phyloP scores from a whole-genome alignment of 2,329 filamentous ascomycete genomes.

The Ustulina deusta region DNA sequence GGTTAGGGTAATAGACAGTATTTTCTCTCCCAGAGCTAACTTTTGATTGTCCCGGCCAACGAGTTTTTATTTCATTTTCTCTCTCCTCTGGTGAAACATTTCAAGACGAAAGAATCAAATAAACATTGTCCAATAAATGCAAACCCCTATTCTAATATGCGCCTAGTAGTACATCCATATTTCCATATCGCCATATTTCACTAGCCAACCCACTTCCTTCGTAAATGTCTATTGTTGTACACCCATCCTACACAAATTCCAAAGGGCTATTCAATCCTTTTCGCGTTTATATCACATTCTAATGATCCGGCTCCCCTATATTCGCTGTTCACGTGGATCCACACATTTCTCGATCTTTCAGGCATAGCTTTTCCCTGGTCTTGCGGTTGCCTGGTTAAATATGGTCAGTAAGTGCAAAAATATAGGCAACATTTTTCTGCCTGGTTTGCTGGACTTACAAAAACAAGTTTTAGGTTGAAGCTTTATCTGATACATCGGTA shows the following conservation, averaged over 20 bases:
- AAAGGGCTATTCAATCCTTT: neutral
- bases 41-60: neutral
- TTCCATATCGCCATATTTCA: neutral
- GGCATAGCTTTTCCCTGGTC: neutral
- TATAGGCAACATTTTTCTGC: neutral
- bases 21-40: neutral
- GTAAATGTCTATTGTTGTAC: conserved; percentile 22
- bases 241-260: neutral
- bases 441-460: conserved; percentile 1
- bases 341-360: neutral
- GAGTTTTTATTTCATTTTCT: neutral
- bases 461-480: neutral
- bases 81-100: neutral
- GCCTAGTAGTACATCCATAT: neutral
- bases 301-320: neutral
- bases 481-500: neutral
- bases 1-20: neutral
- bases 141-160: neutral
- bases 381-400: neutral
- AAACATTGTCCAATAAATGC: neutral
- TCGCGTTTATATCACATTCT: neutral
- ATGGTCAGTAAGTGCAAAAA: neutral
- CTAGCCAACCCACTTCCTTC: neutral
- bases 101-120: neutral
- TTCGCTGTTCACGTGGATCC: neutral